Evolutionary conservation across 176 grass and related monocot genomes (phyloP).

Genomic region (Bromus sterilis): DNA sequence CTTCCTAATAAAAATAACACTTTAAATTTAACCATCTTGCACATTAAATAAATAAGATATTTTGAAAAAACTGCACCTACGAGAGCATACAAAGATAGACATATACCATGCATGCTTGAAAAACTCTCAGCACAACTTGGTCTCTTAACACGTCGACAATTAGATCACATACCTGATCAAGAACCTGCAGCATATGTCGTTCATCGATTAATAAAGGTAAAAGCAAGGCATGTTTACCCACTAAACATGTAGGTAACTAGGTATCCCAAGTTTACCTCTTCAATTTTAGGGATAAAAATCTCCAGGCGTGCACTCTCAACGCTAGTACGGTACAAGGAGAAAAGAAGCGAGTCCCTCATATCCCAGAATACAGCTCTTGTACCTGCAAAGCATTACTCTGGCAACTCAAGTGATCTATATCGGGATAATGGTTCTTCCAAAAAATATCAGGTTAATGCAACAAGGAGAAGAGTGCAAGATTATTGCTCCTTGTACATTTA

Average conservation of each 20-base stretch:
- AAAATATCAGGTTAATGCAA: not conserved
- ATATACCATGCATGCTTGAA: constrained; percentile 79
- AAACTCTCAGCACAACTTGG: constrained; percentile 77
- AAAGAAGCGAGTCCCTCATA: constrained; percentile 70
- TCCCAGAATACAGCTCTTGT: constrained; percentile 75
- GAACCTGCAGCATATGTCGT: constrained; percentile 49
- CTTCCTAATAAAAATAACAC: constrained; percentile 50
- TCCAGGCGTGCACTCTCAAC: constrained; percentile 63
- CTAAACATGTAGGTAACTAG: constrained; percentile 15
- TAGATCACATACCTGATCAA: constrained; percentile 78
- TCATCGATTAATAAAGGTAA: constrained; percentile 15
- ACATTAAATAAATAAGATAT: constrained; percentile 10
- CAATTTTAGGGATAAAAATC: constrained; percentile 64
- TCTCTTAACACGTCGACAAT: constrained; percentile 77
- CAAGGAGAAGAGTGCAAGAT: not conserved
- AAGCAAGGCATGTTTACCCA: not conserved
- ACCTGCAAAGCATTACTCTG: constrained; percentile 43
- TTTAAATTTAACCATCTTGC: constrained; percentile 9
- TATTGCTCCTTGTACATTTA: not conserved
- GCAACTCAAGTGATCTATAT: not conserved
- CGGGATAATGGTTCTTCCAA: constrained; percentile 1
- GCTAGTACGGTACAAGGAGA: constrained; percentile 62
- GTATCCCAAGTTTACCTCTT: constrained; percentile 46
- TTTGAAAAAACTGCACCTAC: not conserved
- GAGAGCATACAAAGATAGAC: not conserved